Evolutionary conservation across 441 rosid species (phyloP), one percentile per base, ranked within the genome.

Genomic region (Geranium incanum): DNA sequence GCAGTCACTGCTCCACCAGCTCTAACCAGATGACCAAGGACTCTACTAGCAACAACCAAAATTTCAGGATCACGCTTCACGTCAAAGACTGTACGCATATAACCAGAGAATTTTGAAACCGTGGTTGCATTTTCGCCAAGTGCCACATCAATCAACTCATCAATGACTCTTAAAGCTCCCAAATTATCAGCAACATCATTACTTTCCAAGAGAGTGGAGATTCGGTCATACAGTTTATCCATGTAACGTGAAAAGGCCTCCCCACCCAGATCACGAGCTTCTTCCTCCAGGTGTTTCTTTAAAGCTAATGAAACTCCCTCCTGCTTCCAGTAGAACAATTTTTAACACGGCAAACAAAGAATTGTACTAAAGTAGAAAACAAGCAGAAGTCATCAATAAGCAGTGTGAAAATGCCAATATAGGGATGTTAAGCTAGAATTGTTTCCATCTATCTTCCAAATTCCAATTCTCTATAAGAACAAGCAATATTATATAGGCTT

Each of bases 1-100:
- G 99, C 97, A 70, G 96, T 90, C 99, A 93, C 91, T 45, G 95
- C 96, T 68, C 99, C 99, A 69, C 99, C 98, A 6, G 97, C 94
- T 85, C 96, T 86, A 7, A 97, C 98, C 75, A 95, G 89, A 74
- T 95, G 99, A 36, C 99, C 99, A 79, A 95, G 87, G 74, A 95
- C 99, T 82, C 78, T 80, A 82, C 98, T 95, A 71, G 97, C 97
- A 87, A 88, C 97, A 72, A 88, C 85, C 83, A 95, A 82, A 74
- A 88, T 88, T 60, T 90, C 95, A 45, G 83, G 89, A 78, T 93
- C 99, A 66, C 95, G 93, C 85, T 90, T 95, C 41, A 78, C 84
- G 68, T 89, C 99, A 45, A 95, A 91, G 57, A 89, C 91, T n/a
- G 70, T 82, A 74, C 94, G 80, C 90, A 91, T 86, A 37, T 88